Base-by-base conservation (phyloP, 257 asterid genomes). In the Echium plantagineum region DNA sequence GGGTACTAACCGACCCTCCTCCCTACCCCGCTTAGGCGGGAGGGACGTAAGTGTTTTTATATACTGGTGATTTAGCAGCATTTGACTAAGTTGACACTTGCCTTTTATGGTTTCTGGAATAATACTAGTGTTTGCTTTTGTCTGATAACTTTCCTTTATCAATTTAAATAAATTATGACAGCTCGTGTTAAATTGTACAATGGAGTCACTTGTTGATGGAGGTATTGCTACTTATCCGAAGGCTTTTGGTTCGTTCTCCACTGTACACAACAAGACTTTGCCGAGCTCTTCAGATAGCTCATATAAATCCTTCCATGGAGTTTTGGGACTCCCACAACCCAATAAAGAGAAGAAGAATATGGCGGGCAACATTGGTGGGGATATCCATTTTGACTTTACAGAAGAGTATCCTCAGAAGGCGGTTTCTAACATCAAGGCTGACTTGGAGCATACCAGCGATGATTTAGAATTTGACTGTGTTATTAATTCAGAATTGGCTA, bases 171-270 rank as follows among this genome's bases (percentile, higher is more conserved):
- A 63, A 63, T 22, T 63, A 19, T 77, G 30, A 63, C 76, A 77
- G 79, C 58, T 68, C 20, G 75, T 77, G 81, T 76, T 72, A 46
- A 74, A 65, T 66, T 71, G 66, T 57, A 16, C 79, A 5, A 77
- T 83, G 78, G 94, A 83, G 52, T 78, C 89, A 58, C 82, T 86
- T 60, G 86, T 71, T 15, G 85, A 82, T 61, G 94, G 81, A 59
- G 68, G 82, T 42, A 13, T 42, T 69, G 75, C 77, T 71, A 63
- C 91, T 24, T 71, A 82, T 66, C 78, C 82, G 24, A 73, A 77
- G 73, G 76, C 66, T 51, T 78, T 78, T 71, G 72, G 38, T 66
- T 66, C 86, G 3, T 60, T 68, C 56, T 55, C 65, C 31, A 69
- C 72, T 54, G 64, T 63, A 28, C 85, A 80, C 51, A 72, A 55